A percentile compares a stretch with the other conserved stretches of the same genome.
Evolutionary conservation across 495 filamentous ascomycete genomes (phyloP).

Genomic region (Oleoguttula mirabilis): DNA sequence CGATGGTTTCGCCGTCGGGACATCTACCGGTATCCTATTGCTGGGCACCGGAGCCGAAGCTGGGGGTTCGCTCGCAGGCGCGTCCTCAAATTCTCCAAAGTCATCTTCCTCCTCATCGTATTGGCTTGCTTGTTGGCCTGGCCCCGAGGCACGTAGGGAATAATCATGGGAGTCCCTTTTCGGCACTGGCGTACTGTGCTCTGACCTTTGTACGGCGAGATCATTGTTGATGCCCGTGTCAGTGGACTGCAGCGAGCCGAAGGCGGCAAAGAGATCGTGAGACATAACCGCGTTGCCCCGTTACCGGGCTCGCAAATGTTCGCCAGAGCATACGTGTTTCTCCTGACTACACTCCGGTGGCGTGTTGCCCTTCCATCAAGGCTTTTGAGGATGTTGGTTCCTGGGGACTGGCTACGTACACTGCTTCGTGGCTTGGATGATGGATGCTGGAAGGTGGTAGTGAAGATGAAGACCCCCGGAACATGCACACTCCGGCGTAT

Average conservation of each 20-base stretch:
- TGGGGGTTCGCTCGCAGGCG: constrained; percentile 17
- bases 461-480: too few species aligned
- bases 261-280: constrained; percentile 19
- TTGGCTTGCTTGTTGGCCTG: background rate
- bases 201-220: background rate
- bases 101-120: constrained; percentile 35
- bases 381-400: too few species aligned
- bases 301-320: too few species aligned
- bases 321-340: too few species aligned
- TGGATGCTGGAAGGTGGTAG: too few species aligned
- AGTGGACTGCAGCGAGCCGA: constrained; percentile 6
- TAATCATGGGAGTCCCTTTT: background rate
- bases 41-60: background rate
- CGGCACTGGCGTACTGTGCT: background rate
- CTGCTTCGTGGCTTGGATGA: too few species aligned
- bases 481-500: too few species aligned
- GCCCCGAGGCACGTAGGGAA: too few species aligned
- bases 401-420: too few species aligned
- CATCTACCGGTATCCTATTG: background rate
- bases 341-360: too few species aligned
- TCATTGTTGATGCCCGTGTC: background rate
- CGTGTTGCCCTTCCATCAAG: too few species aligned
- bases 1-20: background rate
- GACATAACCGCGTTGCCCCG: too few species aligned
- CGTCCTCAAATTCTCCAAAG: constrained; percentile 48